These are phyloP conservation scores for Pyricularia pennisetigena DNA, from an alignment of 2,329 filamentous ascomycete species.

Conservation along the genomic window DNA sequence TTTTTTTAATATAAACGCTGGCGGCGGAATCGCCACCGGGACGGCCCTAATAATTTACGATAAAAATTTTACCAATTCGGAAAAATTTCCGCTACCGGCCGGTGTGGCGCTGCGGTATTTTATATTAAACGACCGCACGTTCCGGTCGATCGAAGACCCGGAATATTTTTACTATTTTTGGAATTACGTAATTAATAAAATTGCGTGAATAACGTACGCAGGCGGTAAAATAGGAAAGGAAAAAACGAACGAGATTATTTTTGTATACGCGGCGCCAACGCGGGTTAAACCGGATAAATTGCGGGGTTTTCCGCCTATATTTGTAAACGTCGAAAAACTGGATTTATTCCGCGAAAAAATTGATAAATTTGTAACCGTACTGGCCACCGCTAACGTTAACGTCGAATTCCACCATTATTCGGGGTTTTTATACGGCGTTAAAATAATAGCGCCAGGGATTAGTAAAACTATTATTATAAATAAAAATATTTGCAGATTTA, in stretches of 20 bases:
- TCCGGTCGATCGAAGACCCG: slow-evolving; percentile 7
- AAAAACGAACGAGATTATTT: no score
- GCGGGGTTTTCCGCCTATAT: slow-evolving; percentile 23
- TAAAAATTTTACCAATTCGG: slow-evolving; percentile 7
- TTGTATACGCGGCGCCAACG: no score
- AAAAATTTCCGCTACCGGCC: slow-evolving; percentile 16
- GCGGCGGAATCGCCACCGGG: slow-evolving; percentile 15
- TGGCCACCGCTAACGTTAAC: slow-evolving; percentile 21
- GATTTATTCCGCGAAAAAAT: slow-evolving; percentile 27
- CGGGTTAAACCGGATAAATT: no score
- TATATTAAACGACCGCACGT: slow-evolving; percentile 25
- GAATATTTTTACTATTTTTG: slow-evolving; percentile 12
- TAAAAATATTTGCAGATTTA: background rate
- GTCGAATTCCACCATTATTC: no score
- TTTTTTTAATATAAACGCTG: slow-evolving; percentile 16
- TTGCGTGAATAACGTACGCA: no score
- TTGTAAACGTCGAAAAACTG: slow-evolving; percentile 26
- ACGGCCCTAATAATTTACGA: slow-evolving; percentile 30
- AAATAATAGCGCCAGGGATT: slow-evolving; percentile 7
- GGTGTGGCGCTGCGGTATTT: slow-evolving; percentile 24
- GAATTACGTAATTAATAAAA: slow-evolving; percentile 12
- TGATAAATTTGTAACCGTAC: slow-evolving; percentile 19
- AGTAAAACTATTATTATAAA: background rate
- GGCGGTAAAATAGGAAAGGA: no score
- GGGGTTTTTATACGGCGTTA: slow-evolving; percentile 28